Base-by-base conservation (phyloP, 1,284 basidiomycete genomes). In the Boletellus deceptivus region DNA sequence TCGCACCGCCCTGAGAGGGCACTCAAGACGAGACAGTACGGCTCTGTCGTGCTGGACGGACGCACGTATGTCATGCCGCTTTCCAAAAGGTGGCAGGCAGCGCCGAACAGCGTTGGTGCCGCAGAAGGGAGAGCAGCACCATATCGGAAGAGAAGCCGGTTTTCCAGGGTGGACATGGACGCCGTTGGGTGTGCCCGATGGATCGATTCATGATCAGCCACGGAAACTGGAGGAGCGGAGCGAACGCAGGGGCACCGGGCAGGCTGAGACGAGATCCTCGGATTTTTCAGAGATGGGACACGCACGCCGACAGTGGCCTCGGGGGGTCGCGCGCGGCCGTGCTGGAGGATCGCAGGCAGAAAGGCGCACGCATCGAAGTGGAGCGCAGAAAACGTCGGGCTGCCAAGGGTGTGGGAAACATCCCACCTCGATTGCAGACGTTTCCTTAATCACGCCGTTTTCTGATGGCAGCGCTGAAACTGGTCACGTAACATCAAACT, bases 121-220 rank as follows among this genome's bases (percentile, higher is more conserved):
- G 35, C 36, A 33, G 17, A 22, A 31, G 29, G 29, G 25, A 8
- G 7, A 25, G 25, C 25, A 25, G 41, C 34, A 9, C 22, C 22
- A 22, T 43, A 24, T 35, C 14, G 37, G 43, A 27, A 52, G 20
- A 31, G 43, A 58, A 59, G 55, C 33, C 16, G 34, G 24, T 37
- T 51, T 45, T 11, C 33, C 38, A 7, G 40, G 25, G 39, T 3
- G 43, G 44, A 35, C 1, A 16, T 36, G 29, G 46, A 34, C 8
- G 37, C 27, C 37, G 31, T 24, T 37, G 43, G n/a, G 18, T 18
- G 29, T 24, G 38, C 14, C 18, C 7, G 41, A 24, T 13, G 3
- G 4, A 39, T 29, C 44, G 61, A 63, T 62, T 61, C 59, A 57
- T 53, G 50, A 61, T 56, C 47, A 63, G 9, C 44, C 49, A 54